phyloP scores from a whole-genome alignment of 108 stramenopile genomes.

The Cyclotella kingstonii region DNA sequence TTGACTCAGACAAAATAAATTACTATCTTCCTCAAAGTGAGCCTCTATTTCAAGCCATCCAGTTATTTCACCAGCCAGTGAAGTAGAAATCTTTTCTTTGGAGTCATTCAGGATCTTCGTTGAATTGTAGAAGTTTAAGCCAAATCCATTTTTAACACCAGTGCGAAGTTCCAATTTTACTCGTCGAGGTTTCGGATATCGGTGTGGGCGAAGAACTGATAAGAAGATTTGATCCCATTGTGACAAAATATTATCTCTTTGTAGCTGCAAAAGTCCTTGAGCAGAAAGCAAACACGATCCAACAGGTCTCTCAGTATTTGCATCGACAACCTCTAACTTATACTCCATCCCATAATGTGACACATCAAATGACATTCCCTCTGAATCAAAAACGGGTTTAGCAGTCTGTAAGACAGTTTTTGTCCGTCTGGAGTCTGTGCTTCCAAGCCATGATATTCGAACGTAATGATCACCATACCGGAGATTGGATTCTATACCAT shows the following conservation, averaged over 20 bases:
- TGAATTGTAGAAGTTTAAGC: slow-evolving; percentile 59
- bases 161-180: slow-evolving; percentile 56
- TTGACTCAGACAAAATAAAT: slow-evolving; percentile 49
- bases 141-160: slow-evolving; percentile 64
- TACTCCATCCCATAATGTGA: slow-evolving; percentile 79
- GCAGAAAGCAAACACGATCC: slow-evolving; percentile 66
- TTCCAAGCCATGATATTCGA: slow-evolving; percentile 61
- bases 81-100: slow-evolving; percentile 18
- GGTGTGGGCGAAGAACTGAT: slow-evolving; percentile 33
- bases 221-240: slow-evolving; percentile 30
- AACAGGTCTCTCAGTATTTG: slow-evolving; percentile 62
- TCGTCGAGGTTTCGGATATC: slow-evolving; percentile 45
- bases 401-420: slow-evolving; percentile 64
- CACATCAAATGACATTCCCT: slow-evolving; percentile 59
- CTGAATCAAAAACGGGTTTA: slow-evolving; percentile 68
- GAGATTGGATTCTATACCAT: slow-evolving; percentile 31
- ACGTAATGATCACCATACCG: slow-evolving; percentile 79
- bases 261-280: slow-evolving; percentile 71
- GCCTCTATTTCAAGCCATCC: slow-evolving; percentile 76
- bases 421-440: slow-evolving; percentile 52
- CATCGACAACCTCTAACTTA: slow-evolving; percentile 76
- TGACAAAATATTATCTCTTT: slow-evolving; percentile 58
- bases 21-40: slow-evolving; percentile 60
- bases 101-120: slow-evolving; percentile 29
- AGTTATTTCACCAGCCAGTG: slow-evolving; percentile 51